A percentile compares a stretch with the other conserved stretches of the same genome.
Evolutionary conservation across 441 rosid species (phyloP).

Genomic region (Corymbia calophylla): DNA sequence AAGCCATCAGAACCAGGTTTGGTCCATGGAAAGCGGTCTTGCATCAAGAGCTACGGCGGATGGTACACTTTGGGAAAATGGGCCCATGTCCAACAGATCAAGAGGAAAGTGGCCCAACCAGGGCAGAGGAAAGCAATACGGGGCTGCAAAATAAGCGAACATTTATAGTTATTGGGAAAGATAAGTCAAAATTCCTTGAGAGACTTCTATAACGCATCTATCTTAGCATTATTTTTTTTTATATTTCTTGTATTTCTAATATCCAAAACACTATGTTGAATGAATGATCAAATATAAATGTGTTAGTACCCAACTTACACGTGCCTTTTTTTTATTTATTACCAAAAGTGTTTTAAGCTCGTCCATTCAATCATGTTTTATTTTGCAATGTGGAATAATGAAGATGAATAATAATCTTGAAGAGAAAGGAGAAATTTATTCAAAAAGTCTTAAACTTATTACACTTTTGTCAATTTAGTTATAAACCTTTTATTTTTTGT

Average conservation of each 20-base stretch:
- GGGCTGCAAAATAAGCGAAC: not conserved
- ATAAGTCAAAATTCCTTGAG: not conserved
- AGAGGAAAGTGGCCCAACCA: not conserved
- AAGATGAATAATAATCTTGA: not conserved
- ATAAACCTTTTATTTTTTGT: too few species aligned
- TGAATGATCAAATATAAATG: not conserved
- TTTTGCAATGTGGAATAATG: not conserved
- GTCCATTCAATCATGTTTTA: not conserved
- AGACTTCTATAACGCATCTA: not conserved
- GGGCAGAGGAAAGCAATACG: not conserved
- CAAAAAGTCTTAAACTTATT: too few species aligned
- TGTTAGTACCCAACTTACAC: not conserved
- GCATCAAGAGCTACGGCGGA: not conserved
- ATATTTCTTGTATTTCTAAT: not conserved
- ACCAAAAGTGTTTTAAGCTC: not conserved
- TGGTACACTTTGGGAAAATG: not conserved
- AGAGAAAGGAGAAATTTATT: too few species aligned
- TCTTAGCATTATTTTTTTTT: not conserved
- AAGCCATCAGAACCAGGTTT: not conserved
- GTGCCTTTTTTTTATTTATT: not conserved
- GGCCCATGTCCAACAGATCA: not conserved
- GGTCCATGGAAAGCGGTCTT: not conserved
- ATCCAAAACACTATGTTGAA: not conserved
- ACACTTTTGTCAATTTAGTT: too few species aligned
- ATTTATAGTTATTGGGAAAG: not conserved